Conservation (phyloP, 805 yeast species). For the Torulaspora quercuum region DNA sequence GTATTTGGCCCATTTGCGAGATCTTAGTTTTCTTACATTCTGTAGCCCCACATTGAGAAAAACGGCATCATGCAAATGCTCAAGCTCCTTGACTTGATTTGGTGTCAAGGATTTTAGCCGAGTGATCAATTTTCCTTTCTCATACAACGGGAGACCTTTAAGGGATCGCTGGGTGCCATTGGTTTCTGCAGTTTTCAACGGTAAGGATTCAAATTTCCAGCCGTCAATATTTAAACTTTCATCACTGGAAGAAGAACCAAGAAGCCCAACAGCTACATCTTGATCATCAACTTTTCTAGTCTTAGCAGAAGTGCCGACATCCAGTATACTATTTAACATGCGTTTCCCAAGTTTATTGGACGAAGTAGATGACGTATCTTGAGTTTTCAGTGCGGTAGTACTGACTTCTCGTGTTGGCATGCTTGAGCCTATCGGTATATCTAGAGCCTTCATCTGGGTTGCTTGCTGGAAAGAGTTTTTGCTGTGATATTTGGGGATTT, state of each 20-base stretch:
- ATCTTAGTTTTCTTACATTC: conserved; percentile 41
- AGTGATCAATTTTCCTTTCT: conserved; percentile 27
- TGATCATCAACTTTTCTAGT: conserved; percentile 14
- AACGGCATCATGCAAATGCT: conserved; percentile 48
- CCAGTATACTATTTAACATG: conserved; percentile 26
- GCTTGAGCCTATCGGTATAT: conserved; percentile 28
- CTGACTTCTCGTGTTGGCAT: conserved; percentile 1
- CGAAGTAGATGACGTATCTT: conserved; percentile 1
- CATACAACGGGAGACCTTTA: conserved; percentile 46
- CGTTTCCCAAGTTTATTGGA: conserved; percentile 22
- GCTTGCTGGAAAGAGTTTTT: conserved; percentile 34
- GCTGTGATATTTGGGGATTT: conserved; percentile 35
- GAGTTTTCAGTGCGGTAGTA: conserved; percentile 1
- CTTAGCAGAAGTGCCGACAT: conserved; percentile 12
- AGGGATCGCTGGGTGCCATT: conserved; percentile 26
- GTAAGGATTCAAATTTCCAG: conserved; percentile 36
- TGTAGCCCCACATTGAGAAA: conserved; percentile 45
- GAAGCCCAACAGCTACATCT: conserved; percentile 8
- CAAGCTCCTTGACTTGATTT: conserved; percentile 44
- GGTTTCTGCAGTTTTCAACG: conserved; percentile 24
- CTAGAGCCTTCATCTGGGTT: conserved; percentile 26
- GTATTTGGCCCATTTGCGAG: conserved; percentile 48
- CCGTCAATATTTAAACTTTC: conserved; percentile 29
- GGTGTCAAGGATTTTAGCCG: conserved; percentile 35
- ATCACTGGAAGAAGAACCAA: conserved; percentile 7